Percentiles rank a stretch among this genome's conserved stretches.
phyloP scores from a whole-genome alignment of 2,329 filamentous ascomycete genomes.

The Geosmithia morbida region DNA sequence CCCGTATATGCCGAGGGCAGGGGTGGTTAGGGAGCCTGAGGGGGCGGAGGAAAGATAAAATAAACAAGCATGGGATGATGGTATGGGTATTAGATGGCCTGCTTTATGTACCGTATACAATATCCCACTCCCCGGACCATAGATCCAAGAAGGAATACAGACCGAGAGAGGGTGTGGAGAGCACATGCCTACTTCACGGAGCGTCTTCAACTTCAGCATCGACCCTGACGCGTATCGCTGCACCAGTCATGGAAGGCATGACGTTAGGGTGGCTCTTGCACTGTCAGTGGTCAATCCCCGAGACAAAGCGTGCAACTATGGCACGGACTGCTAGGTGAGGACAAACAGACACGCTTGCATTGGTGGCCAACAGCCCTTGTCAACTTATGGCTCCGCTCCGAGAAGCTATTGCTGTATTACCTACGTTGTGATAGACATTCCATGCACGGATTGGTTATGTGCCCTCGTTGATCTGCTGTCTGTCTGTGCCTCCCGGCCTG shows the following conservation, averaged over 20 bases:
- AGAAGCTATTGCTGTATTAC: no score
- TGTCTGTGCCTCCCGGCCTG: no score
- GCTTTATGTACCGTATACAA: neutral
- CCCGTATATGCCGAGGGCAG: neutral
- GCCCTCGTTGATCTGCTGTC: no score
- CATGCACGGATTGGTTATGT: no score
- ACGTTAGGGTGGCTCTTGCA: neutral
- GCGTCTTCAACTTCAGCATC: neutral
- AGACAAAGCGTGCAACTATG: no score
- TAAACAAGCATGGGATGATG: neutral
- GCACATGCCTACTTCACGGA: neutral
- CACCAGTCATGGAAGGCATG: neutral
- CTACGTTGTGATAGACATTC: no score
- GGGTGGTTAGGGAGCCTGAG: neutral
- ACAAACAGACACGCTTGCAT: no score
- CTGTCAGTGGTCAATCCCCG: no score
- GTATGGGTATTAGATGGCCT: neutral
- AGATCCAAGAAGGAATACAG: neutral
- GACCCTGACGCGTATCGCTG: neutral
- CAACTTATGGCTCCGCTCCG: no score
- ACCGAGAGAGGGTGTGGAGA: neutral
- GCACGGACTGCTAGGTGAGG: no score
- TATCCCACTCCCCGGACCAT: neutral
- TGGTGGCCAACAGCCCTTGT: no score
- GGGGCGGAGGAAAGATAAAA: neutral